Conservation (phyloP, 306 rosid genomes). For the Echinosophora koreensis region DNA sequence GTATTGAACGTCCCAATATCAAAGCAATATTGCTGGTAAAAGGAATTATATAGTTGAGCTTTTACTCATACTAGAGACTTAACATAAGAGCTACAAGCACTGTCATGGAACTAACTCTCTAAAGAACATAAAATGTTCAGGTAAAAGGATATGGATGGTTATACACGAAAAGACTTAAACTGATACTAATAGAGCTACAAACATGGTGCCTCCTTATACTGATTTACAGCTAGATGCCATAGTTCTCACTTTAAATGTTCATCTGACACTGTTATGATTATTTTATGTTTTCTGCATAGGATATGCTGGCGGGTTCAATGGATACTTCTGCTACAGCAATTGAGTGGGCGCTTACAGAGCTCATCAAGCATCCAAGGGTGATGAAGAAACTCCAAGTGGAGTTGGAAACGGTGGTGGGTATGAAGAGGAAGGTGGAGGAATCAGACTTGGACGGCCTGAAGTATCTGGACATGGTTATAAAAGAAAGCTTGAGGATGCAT, state of each 20-base stretch:
- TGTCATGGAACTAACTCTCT: too few species aligned
- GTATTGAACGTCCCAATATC: constrained; percentile 60
- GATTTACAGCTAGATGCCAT: too few species aligned
- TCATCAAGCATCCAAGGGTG: constrained; percentile 61
- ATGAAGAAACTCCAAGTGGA: constrained; percentile 69
- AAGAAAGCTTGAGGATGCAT: constrained; percentile 69
- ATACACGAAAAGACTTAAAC: too few species aligned
- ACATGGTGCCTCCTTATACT: neutral
- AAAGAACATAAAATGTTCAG: too few species aligned
- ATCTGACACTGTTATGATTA: neutral
- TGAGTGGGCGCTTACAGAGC: constrained; percentile 66
- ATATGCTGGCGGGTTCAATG: constrained; percentile 60
- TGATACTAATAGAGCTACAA: neutral
- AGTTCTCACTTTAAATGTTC: neutral
- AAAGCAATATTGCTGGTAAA: constrained; percentile 71
- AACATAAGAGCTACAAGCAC: neutral
- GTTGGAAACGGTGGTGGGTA: constrained; percentile 60
- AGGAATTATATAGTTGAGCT: neutral
- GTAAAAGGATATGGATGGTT: too few species aligned
- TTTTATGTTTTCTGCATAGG: constrained; percentile 43
- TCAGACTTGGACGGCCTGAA: constrained; percentile 58
- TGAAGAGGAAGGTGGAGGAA: constrained; percentile 68
- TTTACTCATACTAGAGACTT: neutral
- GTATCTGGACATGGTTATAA: constrained; percentile 63
- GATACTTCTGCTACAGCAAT: constrained; percentile 67